Percentiles rank a stretch among this genome's conserved stretches.
These are phyloP conservation scores for Mycena kentingensis DNA, from an alignment of 768 basidiomycete species.

Conservation along the genomic window DNA sequence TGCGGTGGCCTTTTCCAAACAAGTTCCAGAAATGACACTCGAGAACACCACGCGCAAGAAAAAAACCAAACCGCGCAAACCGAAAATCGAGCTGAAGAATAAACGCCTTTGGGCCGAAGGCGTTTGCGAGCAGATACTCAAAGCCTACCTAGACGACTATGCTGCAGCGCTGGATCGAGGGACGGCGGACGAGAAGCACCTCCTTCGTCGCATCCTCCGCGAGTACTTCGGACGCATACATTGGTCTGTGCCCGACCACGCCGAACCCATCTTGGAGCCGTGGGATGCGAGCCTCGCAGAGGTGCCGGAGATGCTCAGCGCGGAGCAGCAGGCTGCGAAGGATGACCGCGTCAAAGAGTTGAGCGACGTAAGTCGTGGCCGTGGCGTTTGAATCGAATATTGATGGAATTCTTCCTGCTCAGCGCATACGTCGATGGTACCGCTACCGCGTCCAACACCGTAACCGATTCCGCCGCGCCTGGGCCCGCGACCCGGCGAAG, in stretches of 20 bases:
- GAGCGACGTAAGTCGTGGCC: slow-evolving; percentile 3
- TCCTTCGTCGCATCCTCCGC: background rate
- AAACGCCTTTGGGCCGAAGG: too few species aligned
- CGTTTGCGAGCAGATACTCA: slow-evolving; percentile 2
- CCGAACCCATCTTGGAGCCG: background rate
- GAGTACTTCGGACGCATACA: slow-evolving; percentile 5
- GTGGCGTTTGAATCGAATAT: too few species aligned
- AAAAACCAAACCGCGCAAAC: slow-evolving; percentile 3
- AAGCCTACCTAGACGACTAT: background rate
- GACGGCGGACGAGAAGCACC: background rate
- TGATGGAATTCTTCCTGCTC: too few species aligned
- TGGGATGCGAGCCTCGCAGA: slow-evolving; percentile 3
- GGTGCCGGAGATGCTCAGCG: background rate
- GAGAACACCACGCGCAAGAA: too few species aligned
- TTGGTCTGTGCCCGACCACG: slow-evolving; percentile 1
- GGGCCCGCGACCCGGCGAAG: too few species aligned
- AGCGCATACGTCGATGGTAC: slow-evolving; percentile 13
- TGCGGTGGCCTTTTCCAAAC: too few species aligned
- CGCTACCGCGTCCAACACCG: too few species aligned
- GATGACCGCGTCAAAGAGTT: background rate
- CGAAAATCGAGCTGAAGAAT: slow-evolving; percentile 1
- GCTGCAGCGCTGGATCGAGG: background rate
- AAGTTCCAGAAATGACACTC: too few species aligned
- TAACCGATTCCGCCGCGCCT: too few species aligned
- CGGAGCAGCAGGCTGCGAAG: background rate